phyloP scores from a whole-genome alignment of 371 early-diverging fungal species.

The Mucor circinelloides region DNA sequence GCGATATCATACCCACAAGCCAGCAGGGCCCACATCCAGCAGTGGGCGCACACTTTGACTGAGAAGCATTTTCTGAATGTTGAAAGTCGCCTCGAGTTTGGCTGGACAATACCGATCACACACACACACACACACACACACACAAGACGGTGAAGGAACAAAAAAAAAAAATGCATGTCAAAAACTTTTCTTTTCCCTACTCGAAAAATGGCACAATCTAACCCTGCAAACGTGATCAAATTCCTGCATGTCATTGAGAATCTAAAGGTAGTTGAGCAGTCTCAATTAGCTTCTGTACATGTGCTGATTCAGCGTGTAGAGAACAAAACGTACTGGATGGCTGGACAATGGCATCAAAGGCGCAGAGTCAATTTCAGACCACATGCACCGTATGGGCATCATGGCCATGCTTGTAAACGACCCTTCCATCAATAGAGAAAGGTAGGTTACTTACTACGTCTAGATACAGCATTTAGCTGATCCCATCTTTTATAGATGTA shows the following conservation, averaged over 20 bases:
- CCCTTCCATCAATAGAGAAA: constrained; percentile 54
- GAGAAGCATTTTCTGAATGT: no score
- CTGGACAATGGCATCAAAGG: constrained; percentile 65
- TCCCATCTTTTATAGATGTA: constrained; percentile 48
- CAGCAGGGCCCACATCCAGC: no score
- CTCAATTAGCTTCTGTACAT: neutral
- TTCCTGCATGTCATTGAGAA: constrained; percentile 70
- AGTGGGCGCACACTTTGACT: no score
- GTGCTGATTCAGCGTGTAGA: constrained; percentile 37
- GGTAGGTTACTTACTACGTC: constrained; percentile 22
- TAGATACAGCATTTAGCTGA: neutral
- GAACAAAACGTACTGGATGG: constrained; percentile 94
- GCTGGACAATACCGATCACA: neutral
- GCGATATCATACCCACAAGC: no score
- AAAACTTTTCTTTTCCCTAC: neutral
- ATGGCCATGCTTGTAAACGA: constrained; percentile 85
- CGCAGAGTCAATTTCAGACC: constrained; percentile 90
- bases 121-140: no score
- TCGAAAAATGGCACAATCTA: constrained; percentile 23
- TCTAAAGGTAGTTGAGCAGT: constrained; percentile 54
- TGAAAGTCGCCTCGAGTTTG: neutral
- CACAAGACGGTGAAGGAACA: neutral
- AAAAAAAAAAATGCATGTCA: neutral
- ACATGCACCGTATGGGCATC: constrained; percentile 93
- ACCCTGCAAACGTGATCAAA: constrained; percentile 46